A percentile compares a stretch with the other conserved stretches of the same genome.
Conservation (phyloP, 2,329 filamentous ascomycete species). For the Neoscytalidium dimidiatum region DNA sequence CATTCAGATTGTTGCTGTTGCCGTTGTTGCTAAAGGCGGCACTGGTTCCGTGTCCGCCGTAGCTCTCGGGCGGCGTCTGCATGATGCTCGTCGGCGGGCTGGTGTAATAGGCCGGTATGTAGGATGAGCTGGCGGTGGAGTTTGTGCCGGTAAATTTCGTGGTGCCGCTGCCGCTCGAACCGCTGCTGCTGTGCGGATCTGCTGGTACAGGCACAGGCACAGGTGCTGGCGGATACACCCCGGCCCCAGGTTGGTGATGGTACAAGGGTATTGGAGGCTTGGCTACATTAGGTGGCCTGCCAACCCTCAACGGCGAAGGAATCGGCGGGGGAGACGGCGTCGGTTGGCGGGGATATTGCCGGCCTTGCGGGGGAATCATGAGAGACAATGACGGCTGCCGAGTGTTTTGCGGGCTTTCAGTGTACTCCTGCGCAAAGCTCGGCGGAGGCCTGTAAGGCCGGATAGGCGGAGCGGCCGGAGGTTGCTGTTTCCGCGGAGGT, state of each 20-base stretch:
- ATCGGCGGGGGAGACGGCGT: conserved; percentile 25
- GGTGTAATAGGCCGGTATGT: conserved; percentile 13
- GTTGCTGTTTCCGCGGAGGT: neutral
- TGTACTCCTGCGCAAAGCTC: neutral
- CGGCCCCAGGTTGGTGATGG: neutral
- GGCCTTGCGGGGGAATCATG: neutral
- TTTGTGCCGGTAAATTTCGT: conserved; percentile 12
- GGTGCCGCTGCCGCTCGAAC: conserved; percentile 12
- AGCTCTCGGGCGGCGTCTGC: conserved; percentile 15
- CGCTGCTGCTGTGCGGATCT: conserved; percentile 9
- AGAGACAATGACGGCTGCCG: conserved; percentile 1
- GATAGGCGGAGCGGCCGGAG: neutral
- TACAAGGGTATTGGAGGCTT: neutral
- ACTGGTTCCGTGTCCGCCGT: neutral
- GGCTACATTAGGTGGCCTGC: neutral
- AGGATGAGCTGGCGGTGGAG: conserved; percentile 14
- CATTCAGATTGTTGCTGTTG: no score
- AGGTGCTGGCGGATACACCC: neutral
- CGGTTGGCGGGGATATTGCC: neutral
- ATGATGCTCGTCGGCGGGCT: conserved; percentile 14
- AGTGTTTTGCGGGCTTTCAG: neutral
- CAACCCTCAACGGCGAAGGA: conserved; percentile 12
- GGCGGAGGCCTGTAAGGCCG: conserved; percentile 4
- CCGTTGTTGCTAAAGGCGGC: neutral
- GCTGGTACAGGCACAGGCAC: neutral